Percentiles rank a stretch among this genome's conserved stretches.
phyloP scores from a whole-genome alignment of 148 eudicot genomes.

The Spergularia bocconei region DNA sequence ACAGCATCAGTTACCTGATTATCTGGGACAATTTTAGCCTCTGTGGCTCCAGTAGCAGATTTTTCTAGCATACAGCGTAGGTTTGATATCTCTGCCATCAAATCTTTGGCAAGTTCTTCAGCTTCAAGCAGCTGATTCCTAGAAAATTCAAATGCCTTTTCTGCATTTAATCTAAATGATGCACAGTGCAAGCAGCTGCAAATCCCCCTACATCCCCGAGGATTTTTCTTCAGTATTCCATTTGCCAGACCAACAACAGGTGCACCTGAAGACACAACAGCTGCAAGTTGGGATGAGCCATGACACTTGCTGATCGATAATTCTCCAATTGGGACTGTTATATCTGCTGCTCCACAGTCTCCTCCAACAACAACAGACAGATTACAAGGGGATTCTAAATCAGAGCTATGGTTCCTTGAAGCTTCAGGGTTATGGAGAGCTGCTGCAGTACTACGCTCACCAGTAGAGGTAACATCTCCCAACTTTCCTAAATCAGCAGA shows the following conservation, averaged over 20 bases:
- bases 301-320: slow-evolving; percentile 14
- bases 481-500: slow-evolving; percentile 16
- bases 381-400: not conserved
- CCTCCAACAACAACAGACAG: slow-evolving; percentile 18
- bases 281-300: slow-evolving; percentile 23
- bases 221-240: slow-evolving; percentile 72
- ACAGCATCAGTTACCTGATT: slow-evolving; percentile 35
- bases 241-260: slow-evolving; percentile 24
- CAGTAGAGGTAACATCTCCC: slow-evolving; percentile 20
- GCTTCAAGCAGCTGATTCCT: slow-evolving; percentile 70
- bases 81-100: slow-evolving; percentile 50
- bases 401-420: slow-evolving; percentile 18
- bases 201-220: slow-evolving; percentile 71
- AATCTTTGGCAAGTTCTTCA: slow-evolving; percentile 54
- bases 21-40: slow-evolving; percentile 23
- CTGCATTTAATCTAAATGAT: slow-evolving; percentile 76
- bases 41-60: slow-evolving; percentile 22
- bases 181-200: slow-evolving; percentile 69
- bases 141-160: slow-evolving; percentile 76
- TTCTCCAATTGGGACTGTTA: not conserved
- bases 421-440: slow-evolving; percentile 19
- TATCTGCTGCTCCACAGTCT: not conserved
- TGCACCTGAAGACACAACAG: slow-evolving; percentile 17
- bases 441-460: slow-evolving; percentile 14
- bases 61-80: slow-evolving; percentile 43